Conservation (phyloP, 257 asterid species). For the Solanum dulcamara region DNA sequence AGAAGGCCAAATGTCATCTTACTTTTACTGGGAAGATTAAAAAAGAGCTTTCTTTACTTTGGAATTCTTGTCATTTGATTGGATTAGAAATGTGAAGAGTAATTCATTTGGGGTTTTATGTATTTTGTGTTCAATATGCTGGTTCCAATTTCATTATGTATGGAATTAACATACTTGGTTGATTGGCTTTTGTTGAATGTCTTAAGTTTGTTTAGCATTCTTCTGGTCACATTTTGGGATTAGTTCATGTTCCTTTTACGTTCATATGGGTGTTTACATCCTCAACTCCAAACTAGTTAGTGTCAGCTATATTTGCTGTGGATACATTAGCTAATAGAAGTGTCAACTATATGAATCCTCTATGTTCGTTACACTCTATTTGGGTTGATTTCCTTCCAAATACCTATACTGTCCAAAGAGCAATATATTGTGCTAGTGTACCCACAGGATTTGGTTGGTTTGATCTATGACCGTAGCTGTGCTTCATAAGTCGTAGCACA, state of each 20-base stretch:
- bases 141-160: background rate
- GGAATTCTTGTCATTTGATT: background rate
- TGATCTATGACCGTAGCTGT: background rate
- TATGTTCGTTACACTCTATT: background rate
- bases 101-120: background rate
- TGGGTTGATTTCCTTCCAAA: background rate
- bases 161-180: background rate
- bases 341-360: background rate
- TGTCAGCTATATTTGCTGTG: background rate
- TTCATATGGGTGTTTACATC: background rate
- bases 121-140: background rate
- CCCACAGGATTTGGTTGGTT: background rate
- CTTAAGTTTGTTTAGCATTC: background rate
- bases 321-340: background rate
- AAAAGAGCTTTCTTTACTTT: background rate
- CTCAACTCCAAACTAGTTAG: background rate
- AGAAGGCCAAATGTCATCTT: background rate
- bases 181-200: background rate
- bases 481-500: background rate
- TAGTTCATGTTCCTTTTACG: background rate
- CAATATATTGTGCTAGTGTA: background rate
- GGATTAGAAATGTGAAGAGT: background rate
- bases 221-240: background rate
- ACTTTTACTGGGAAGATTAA: background rate
- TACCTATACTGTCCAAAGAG: background rate